Evolutionary conservation across 78 protist species (phyloP).

Genomic region (Dictyostelium intermedium): DNA sequence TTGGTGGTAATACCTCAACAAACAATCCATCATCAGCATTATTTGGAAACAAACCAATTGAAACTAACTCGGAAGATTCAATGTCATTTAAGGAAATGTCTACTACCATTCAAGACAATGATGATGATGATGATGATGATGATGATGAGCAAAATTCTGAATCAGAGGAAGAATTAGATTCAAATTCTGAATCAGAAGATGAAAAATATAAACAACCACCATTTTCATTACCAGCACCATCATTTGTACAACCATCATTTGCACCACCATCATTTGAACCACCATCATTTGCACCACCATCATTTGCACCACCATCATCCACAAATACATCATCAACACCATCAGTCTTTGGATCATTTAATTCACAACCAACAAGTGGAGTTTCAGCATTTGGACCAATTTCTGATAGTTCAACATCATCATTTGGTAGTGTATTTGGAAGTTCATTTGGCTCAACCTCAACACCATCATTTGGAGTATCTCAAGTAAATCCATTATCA

Average conservation of each 20-base stretch:
- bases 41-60: neutral
- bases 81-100: neutral
- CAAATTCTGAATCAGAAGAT: neutral
- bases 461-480: neutral
- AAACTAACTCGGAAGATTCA: neutral
- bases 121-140: neutral
- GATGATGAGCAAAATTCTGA: neutral
- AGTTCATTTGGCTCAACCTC: neutral
- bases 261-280: neutral
- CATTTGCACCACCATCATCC: neutral
- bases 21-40: neutral
- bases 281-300: neutral
- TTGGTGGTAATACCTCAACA: neutral
- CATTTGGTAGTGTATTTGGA: neutral
- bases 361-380: neutral
- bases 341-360: neutral
- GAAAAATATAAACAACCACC: neutral
- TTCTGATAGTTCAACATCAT: neutral
- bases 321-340: neutral
- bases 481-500: neutral
- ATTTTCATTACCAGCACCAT: neutral
- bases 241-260: neutral
- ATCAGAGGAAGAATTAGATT: neutral
- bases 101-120: neutral
- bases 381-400: neutral